Evolutionary conservation across 2,329 filamentous ascomycete genomes (phyloP).

Genomic region (Sporothrix curviconia): DNA sequence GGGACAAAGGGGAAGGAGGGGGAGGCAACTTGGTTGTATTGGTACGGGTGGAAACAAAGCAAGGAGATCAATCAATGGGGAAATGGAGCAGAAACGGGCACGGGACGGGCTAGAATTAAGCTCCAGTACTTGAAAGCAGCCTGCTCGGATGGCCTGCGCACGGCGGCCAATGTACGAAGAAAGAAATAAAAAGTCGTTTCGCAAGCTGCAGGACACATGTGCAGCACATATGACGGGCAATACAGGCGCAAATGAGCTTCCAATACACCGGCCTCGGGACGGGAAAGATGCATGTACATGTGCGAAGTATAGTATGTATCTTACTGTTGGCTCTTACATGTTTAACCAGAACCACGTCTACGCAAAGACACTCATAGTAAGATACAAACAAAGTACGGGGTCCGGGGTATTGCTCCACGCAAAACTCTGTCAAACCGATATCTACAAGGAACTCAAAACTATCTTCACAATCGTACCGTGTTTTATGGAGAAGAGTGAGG

Average conservation of each 20-base stretch:
- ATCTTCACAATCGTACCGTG: no score
- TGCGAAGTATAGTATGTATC: no score
- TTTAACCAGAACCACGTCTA: no score
- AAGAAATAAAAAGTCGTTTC: not conserved
- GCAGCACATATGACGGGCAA: not conserved
- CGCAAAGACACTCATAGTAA: no score
- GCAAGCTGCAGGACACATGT: not conserved
- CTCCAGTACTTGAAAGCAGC: not conserved
- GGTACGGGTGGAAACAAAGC: slow-evolving; percentile 11
- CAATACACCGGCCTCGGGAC: not conserved
- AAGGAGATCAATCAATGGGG: slow-evolving; percentile 14
- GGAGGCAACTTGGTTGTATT: not conserved
- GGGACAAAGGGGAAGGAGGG: not conserved
- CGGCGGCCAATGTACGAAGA: not conserved
- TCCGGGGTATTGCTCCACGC: no score
- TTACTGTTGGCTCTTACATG: no score
- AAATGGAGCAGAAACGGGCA: slow-evolving; percentile 8
- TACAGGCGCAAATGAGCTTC: not conserved
- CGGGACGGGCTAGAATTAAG: slow-evolving; percentile 4
- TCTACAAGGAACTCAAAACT: no score
- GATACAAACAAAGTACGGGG: no score
- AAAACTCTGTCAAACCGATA: no score
- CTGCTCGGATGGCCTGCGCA: not conserved
- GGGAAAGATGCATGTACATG: no score
- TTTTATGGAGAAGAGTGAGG: no score